Evolutionary conservation across 2,329 filamentous ascomycete species (phyloP).

Genomic region (Botrytis paeoniae): DNA sequence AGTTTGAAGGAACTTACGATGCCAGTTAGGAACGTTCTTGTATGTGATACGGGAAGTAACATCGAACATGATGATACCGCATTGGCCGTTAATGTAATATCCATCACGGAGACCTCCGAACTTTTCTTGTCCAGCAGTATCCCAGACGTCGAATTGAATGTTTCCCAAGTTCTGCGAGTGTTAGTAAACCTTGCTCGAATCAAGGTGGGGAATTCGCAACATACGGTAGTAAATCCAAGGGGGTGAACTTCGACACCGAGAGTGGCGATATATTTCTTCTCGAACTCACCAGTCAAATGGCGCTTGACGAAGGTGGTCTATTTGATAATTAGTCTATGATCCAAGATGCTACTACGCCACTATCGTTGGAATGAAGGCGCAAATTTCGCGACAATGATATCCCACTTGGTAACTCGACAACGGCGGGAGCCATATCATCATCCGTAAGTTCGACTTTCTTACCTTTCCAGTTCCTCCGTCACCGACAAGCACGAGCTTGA

Average conservation of each 20-base stretch:
- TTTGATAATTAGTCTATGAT: slow-evolving; percentile 29
- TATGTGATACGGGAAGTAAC: slow-evolving; percentile 99
- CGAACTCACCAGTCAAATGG: slow-evolving; percentile 98
- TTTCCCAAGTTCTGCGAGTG: slow-evolving; percentile 75
- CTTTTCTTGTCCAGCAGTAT: slow-evolving; percentile 98
- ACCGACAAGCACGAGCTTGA: slow-evolving; percentile 99
- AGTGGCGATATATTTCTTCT: slow-evolving; percentile 99
- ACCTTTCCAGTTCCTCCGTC: slow-evolving; percentile 99
- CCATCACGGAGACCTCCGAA: slow-evolving; percentile 98
- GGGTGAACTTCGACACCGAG: slow-evolving; percentile 99
- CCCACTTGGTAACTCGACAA: slow-evolving; percentile 15
- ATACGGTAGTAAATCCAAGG: slow-evolving; percentile 94
- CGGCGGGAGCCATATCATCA: slow-evolving; percentile 12
- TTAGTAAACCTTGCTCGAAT: slow-evolving; percentile 3
- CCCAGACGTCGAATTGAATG: slow-evolving; percentile 99
- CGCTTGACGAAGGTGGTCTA: slow-evolving; percentile 99
- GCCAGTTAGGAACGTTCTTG: slow-evolving; percentile 99
- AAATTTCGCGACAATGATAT: slow-evolving; percentile 22
- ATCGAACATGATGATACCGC: slow-evolving; percentile 99
- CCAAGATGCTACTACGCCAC: slow-evolving; percentile 25
- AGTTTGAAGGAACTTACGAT: slow-evolving; percentile 66
- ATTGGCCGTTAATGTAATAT: slow-evolving; percentile 99
- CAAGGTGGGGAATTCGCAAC: slow-evolving; percentile 40
- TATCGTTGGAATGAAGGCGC: slow-evolving; percentile 28
- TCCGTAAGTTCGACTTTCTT: slow-evolving; percentile 39